A percentile compares a stretch with the other conserved stretches of the same genome.
These are phyloP conservation scores for Clavispora vitiphila DNA, from an alignment of 805 yeast species.

Conservation along the genomic window DNA sequence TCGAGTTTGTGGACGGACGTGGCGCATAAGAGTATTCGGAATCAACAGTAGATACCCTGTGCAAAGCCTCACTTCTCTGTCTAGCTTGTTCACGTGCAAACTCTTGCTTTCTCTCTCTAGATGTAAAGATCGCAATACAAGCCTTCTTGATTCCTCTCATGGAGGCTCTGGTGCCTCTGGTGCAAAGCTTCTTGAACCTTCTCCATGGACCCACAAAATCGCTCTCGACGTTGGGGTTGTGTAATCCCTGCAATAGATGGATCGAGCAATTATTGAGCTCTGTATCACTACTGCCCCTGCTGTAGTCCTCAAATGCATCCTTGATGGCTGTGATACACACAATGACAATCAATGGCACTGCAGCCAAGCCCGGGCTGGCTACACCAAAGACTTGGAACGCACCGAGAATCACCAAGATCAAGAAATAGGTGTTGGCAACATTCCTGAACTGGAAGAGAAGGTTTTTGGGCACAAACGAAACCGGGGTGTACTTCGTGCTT, in stretches of 20 bases:
- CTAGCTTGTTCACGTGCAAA: slow-evolving; percentile 20
- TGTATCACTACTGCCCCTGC: slow-evolving; percentile 65
- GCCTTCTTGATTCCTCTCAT: slow-evolving; percentile 18
- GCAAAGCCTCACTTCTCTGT: slow-evolving; percentile 25
- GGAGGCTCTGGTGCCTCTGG: slow-evolving; percentile 24
- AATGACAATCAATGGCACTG: slow-evolving; percentile 77
- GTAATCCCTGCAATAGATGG: slow-evolving; percentile 48
- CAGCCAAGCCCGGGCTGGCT: slow-evolving; percentile 66
- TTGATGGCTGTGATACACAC: slow-evolving; percentile 69
- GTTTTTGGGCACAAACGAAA: slow-evolving; percentile 84
- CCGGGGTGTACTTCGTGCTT: slow-evolving; percentile 92
- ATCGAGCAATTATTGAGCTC: slow-evolving; percentile 68
- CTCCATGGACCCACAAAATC: slow-evolving; percentile 64
- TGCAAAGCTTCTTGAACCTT: slow-evolving; percentile 54
- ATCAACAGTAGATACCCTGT: slow-evolving; percentile 33
- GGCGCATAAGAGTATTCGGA: slow-evolving; percentile 24
- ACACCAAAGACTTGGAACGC: slow-evolving; percentile 76
- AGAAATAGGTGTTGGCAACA: slow-evolving; percentile 86
- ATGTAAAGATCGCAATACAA: slow-evolving; percentile 22
- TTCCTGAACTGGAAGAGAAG: slow-evolving; percentile 64
- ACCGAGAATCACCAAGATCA: slow-evolving; percentile 74
- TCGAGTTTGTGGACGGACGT: slow-evolving; percentile 6
- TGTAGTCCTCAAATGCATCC: slow-evolving; percentile 77
- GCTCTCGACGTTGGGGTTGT: slow-evolving; percentile 52
- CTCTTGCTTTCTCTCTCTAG: slow-evolving; percentile 21